Percentiles rank a stretch among this genome's conserved stretches.
Evolutionary conservation across 805 yeast genomes (phyloP).

Genomic region (Ogataea sp.): DNA sequence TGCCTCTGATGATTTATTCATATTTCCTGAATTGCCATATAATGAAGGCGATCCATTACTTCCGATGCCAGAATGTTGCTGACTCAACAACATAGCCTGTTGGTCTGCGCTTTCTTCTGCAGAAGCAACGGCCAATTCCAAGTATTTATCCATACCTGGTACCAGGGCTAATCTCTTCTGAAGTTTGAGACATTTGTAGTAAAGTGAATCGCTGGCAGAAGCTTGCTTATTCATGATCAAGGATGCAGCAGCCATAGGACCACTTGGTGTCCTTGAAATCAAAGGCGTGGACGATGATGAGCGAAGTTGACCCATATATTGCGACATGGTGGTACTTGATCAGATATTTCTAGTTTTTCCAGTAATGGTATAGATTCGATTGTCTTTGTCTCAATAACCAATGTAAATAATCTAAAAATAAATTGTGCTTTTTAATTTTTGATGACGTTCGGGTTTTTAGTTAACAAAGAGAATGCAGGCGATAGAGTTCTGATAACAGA

Average conservation of each 20-base stretch:
- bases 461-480: too few relatives aligned
- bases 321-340: neutral
- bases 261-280: constrained; percentile 27
- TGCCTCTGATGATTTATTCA: constrained; percentile 7
- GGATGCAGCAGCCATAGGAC: constrained; percentile 35
- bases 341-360: too few relatives aligned
- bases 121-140: constrained; percentile 52
- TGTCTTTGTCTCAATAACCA: too few relatives aligned
- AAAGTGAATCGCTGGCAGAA: constrained; percentile 57
- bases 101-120: constrained; percentile 68
- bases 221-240: constrained; percentile 58
- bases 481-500: too few relatives aligned
- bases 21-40: neutral
- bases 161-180: constrained; percentile 47
- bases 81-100: constrained; percentile 50
- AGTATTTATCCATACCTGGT: constrained; percentile 61
- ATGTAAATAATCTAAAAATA: too few relatives aligned
- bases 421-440: too few relatives aligned
- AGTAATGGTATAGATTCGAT: too few relatives aligned
- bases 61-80: constrained; percentile 6
- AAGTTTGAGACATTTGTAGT: constrained; percentile 53
- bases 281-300: constrained; percentile 10
- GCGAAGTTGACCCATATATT: constrained; percentile 16
- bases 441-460: too few relatives aligned
- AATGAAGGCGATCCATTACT: neutral